Percentiles rank a stretch among this genome's conserved stretches.
phyloP scores from a whole-genome alignment of 2,329 filamentous ascomycete genomes.

The Colletotrichum liriopes region DNA sequence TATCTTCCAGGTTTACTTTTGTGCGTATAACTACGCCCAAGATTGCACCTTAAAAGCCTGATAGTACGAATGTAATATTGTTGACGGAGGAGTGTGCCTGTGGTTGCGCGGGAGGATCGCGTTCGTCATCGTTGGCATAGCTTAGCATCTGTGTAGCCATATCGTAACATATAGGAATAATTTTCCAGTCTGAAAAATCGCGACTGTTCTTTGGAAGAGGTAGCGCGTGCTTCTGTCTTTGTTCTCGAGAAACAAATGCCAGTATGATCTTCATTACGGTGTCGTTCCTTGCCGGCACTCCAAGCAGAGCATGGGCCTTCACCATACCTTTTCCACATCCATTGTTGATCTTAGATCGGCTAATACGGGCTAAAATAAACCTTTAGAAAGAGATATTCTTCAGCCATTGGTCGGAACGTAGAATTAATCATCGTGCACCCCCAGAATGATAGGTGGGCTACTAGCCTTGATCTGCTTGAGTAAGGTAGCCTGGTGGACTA shows the following conservation, averaged over 20 bases:
- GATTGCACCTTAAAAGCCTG: neutral
- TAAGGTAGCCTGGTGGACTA: neutral
- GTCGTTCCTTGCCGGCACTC: neutral
- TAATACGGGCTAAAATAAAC: neutral
- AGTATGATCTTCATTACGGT: neutral
- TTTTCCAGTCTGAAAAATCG: neutral
- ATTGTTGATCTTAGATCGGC: too few species aligned
- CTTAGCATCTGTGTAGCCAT: slow-evolving; percentile 33
- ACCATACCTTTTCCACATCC: neutral
- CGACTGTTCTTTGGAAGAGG: neutral
- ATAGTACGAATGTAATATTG: neutral
- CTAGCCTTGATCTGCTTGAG: too few species aligned
- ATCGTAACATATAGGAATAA: slow-evolving; percentile 23
- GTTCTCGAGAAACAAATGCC: neutral
- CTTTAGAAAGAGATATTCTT: neutral
- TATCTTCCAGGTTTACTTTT: slow-evolving; percentile 1
- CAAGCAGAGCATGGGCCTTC: neutral
- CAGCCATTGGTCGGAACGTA: too few species aligned
- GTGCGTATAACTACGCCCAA: neutral
- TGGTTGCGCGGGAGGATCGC: neutral
- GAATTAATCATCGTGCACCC: too few species aligned
- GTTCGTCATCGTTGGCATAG: slow-evolving; percentile 26
- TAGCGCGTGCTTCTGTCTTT: neutral
- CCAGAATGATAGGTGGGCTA: too few species aligned
- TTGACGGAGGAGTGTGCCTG: too few species aligned